A percentile compares a stretch with the other conserved stretches of the same genome.
These are phyloP conservation scores for Cyphellophora attinorum DNA, from an alignment of 2,329 filamentous ascomycete species.

Conservation along the genomic window DNA sequence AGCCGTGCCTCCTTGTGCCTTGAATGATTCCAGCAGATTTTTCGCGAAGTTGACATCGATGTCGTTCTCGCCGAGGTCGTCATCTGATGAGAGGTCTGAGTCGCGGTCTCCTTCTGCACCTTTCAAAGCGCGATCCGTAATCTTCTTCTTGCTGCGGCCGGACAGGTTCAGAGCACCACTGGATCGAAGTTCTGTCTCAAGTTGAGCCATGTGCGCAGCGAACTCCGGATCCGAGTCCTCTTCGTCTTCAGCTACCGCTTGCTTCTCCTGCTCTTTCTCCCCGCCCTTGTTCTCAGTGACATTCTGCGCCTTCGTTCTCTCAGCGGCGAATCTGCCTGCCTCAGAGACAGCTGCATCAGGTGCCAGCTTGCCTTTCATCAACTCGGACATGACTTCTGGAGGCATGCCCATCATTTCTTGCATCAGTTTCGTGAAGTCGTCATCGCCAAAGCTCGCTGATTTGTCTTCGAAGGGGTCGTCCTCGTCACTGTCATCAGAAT, in stretches of 20 bases:
- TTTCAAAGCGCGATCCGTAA: constrained; percentile 16
- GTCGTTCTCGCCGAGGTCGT: constrained; percentile 48
- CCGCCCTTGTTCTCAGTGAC: too few relatives aligned
- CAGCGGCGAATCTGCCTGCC: neutral
- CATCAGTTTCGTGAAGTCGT: constrained; percentile 80
- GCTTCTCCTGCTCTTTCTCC: constrained; percentile 14
- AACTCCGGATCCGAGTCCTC: constrained; percentile 48
- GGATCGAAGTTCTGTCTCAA: constrained; percentile 37
- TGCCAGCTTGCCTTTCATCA: constrained; percentile 17
- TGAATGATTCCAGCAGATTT: constrained; percentile 87
- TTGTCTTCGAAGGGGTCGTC: constrained; percentile 60
- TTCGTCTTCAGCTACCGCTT: constrained; percentile 32
- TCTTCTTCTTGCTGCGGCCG: constrained; percentile 6
- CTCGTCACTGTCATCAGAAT: constrained; percentile 42
- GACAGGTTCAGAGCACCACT: constrained; percentile 35
- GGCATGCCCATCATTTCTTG: constrained; percentile 76
- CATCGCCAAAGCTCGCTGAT: constrained; percentile 72
- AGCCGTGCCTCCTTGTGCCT: constrained; percentile 73
- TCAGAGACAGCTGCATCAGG: constrained; percentile 8
- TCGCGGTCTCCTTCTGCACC: constrained; percentile 18
- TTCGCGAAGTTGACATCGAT: constrained; percentile 81
- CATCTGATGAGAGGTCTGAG: constrained; percentile 11
- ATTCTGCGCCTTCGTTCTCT: constrained; percentile 6
- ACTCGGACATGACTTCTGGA: constrained; percentile 23
- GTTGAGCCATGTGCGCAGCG: constrained; percentile 32